These are phyloP conservation scores for Xylariaceae sp. DNA, from an alignment of 2,329 filamentous ascomycete genomes.

Conservation along the genomic window DNA sequence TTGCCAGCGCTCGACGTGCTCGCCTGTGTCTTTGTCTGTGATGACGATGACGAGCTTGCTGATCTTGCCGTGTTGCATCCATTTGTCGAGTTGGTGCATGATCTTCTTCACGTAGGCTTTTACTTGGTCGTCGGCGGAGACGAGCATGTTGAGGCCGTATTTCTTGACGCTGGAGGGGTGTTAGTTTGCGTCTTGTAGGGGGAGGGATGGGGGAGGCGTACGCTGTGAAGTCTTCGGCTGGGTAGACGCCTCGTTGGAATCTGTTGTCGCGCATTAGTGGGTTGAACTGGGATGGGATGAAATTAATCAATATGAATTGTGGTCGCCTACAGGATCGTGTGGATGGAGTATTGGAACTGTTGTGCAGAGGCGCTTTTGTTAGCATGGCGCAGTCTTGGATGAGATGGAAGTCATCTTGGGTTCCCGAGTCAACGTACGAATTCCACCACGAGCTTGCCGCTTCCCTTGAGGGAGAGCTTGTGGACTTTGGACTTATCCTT, in stretches of 20 bases:
- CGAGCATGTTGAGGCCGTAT: conserved; percentile 98
- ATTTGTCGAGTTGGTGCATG: conserved; percentile 94
- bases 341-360: conserved; percentile 95
- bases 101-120: conserved; percentile 99
- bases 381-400: conserved; percentile 10
- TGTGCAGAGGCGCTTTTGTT: not conserved
- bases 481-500: conserved; percentile 84
- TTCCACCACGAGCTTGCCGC: conserved; percentile 83
- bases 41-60: conserved; percentile 96
- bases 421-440: conserved; percentile 60
- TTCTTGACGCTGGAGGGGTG: conserved; percentile 67
- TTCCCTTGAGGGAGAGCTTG: conserved; percentile 85
- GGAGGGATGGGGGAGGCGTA: conserved; percentile 39
- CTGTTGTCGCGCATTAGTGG: conserved; percentile 38
- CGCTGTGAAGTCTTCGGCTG: conserved; percentile 94
- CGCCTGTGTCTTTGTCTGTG: conserved; percentile 93
- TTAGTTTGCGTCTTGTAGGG: not conserved
- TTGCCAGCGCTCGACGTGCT: conserved; percentile 95
- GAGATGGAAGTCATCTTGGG: not conserved
- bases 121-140: conserved; percentile 94
- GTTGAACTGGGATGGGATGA: not conserved
- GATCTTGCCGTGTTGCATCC: conserved; percentile 97
- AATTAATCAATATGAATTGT: not conserved
- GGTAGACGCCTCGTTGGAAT: conserved; percentile 82
- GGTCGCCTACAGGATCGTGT: conserved; percentile 75